Percentiles rank a stretch among this genome's conserved stretches.
These are phyloP conservation scores for Phialophora macrospora DNA, from an alignment of 2,329 filamentous ascomycete species.

Conservation along the genomic window DNA sequence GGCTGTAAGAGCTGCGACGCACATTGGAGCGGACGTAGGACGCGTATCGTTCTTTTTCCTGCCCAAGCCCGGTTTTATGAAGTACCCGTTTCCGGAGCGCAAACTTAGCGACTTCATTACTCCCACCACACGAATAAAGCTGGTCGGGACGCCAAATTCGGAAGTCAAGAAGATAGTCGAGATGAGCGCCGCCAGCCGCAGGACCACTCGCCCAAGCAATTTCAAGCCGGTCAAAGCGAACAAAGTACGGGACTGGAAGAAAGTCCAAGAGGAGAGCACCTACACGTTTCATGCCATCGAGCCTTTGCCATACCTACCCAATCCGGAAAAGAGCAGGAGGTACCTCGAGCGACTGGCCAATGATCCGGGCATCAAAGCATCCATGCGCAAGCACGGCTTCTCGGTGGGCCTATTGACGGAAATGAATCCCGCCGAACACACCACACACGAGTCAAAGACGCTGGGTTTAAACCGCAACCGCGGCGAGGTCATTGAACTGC, in stretches of 20 bases:
- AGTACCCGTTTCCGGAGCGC: constrained; percentile 50
- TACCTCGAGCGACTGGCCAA: constrained; percentile 77
- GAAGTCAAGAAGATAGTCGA: constrained; percentile 52
- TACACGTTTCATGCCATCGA: constrained; percentile 84
- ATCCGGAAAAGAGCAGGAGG: constrained; percentile 70
- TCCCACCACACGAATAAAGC: constrained; percentile 52
- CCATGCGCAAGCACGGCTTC: constrained; percentile 85
- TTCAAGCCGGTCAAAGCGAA: constrained; percentile 32
- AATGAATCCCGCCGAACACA: constrained; percentile 89
- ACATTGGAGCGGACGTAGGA: constrained; percentile 47
- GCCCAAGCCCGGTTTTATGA: constrained; percentile 55
- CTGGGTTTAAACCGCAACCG: constrained; percentile 85
- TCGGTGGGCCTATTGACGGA: constrained; percentile 85
- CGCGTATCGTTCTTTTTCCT: constrained; percentile 54
- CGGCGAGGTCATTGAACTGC: constrained; percentile 87
- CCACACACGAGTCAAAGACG: constrained; percentile 78
- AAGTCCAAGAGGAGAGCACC: constrained; percentile 59
- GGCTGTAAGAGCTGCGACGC: constrained; percentile 43
- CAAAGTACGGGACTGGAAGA: constrained; percentile 41
- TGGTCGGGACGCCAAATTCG: constrained; percentile 50
- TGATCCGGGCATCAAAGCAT: constrained; percentile 81
- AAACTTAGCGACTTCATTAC: constrained; percentile 45
- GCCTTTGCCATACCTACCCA: constrained; percentile 76
- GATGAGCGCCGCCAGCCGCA: constrained; percentile 42
- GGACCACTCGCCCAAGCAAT: constrained; percentile 43